Evolutionary conservation across 345 rosid genomes (phyloP).

Genomic region (Eutrema heterophyllum): DNA sequence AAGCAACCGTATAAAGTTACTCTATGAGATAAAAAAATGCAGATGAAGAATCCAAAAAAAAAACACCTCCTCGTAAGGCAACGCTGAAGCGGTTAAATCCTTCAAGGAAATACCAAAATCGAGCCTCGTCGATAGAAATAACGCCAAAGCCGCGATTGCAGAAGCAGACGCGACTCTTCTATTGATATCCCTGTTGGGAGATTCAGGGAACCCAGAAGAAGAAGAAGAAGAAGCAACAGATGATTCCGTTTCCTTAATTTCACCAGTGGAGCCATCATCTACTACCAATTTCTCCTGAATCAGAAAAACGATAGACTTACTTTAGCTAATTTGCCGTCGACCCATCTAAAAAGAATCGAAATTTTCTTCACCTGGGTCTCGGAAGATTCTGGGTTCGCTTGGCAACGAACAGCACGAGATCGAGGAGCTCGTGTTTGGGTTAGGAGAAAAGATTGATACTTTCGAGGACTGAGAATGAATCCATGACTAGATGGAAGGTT

Average conservation of each 20-base stretch:
- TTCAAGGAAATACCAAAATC: slow-evolving; percentile 80
- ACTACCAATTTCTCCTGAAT: slow-evolving; percentile 47
- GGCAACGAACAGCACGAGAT: slow-evolving; percentile 22
- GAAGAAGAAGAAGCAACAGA: not conserved
- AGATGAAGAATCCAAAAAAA: not conserved
- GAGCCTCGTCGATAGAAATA: slow-evolving; percentile 53
- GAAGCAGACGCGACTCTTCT: slow-evolving; percentile 52
- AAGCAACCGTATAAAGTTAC: not conserved
- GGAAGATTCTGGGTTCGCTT: slow-evolving; percentile 24
- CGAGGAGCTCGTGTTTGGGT: slow-evolving; percentile 16
- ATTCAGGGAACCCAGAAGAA: slow-evolving; percentile 42
- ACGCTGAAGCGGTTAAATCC: slow-evolving; percentile 64
- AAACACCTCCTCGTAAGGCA: slow-evolving; percentile 69
- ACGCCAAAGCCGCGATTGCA: slow-evolving; percentile 48
- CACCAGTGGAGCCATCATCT: slow-evolving; percentile 12
- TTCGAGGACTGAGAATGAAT: slow-evolving; percentile 6
- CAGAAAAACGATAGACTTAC: not conserved
- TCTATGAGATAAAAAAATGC: not conserved
- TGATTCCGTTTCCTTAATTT: slow-evolving; percentile 5
- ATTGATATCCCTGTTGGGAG: slow-evolving; percentile 59
- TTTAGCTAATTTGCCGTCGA: not conserved
- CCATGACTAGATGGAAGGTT: slow-evolving; percentile 14
- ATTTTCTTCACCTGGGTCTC: slow-evolving; percentile 17
- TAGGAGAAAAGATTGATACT: slow-evolving; percentile 12
- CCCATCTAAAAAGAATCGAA: not conserved